Conservation (phyloP, 2,329 filamentous ascomycete genomes). For the Aureobasidium subglaciale region DNA sequence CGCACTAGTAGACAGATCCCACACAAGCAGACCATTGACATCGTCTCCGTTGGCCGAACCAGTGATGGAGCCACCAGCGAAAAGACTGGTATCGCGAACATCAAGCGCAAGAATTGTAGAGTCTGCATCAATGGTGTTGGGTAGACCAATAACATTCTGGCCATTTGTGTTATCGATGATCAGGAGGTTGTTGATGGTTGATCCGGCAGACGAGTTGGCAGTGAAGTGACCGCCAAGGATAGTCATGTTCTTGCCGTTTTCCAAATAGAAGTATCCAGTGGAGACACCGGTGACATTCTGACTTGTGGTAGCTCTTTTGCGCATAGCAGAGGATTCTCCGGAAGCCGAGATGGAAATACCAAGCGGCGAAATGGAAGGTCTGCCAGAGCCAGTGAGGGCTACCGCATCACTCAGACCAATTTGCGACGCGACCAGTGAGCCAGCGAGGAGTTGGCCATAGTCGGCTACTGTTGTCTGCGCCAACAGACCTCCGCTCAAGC, state of each 20-base stretch:
- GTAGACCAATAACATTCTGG: slow-evolving; percentile 62
- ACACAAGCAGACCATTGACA: slow-evolving; percentile 70
- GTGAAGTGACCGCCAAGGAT: slow-evolving; percentile 83
- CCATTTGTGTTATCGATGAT: slow-evolving; percentile 72
- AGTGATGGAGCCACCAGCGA: slow-evolving; percentile 72
- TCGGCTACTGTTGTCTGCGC: slow-evolving; percentile 60
- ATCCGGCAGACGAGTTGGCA: slow-evolving; percentile 60
- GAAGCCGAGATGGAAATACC: slow-evolving; percentile 47
- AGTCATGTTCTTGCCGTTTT: slow-evolving; percentile 68
- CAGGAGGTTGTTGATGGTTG: slow-evolving; percentile 68
- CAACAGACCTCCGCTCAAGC: slow-evolving; percentile 65
- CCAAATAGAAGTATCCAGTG: slow-evolving; percentile 69
- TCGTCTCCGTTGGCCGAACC: slow-evolving; percentile 58
- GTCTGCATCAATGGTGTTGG: slow-evolving; percentile 56
- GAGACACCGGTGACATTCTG: slow-evolving; percentile 59
- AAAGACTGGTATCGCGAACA: slow-evolving; percentile 61
- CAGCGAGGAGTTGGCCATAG: slow-evolving; percentile 63
- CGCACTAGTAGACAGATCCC: slow-evolving; percentile 60
- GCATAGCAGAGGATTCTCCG: slow-evolving; percentile 21
- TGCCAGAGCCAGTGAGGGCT: slow-evolving; percentile 47
- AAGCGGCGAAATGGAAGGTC: slow-evolving; percentile 39
- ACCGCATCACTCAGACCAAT: slow-evolving; percentile 66
- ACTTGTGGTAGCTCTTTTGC: slow-evolving; percentile 35
- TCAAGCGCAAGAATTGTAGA: slow-evolving; percentile 71
- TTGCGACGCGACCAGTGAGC: slow-evolving; percentile 72